These are phyloP conservation scores for Pestalotiopsis sp. DNA, from an alignment of 2,329 filamentous ascomycete genomes.

Conservation along the genomic window DNA sequence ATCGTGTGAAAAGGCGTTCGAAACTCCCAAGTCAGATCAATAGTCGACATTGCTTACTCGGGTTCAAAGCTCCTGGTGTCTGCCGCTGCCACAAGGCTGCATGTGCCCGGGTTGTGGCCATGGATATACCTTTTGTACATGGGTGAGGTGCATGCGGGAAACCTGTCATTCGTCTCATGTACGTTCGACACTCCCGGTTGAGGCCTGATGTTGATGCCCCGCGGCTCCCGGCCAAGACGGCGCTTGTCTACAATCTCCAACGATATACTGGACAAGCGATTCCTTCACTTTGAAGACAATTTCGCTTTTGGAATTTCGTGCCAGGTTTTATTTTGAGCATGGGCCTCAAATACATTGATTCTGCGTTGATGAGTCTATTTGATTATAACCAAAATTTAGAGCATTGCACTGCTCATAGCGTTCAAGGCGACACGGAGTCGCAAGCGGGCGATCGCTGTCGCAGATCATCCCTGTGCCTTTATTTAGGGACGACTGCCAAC, in stretches of 20 bases:
- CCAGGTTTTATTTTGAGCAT: no score
- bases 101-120: no score
- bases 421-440: background rate
- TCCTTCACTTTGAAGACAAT: background rate
- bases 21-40: no score
- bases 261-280: background rate
- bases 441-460: slow-evolving; percentile 8
- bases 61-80: no score
- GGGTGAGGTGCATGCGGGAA: background rate
- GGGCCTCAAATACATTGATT: no score
- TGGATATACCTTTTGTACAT: background rate
- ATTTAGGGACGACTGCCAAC: slow-evolving; percentile 5
- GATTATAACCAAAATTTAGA: background rate
- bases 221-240: background rate
- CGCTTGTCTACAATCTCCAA: background rate
- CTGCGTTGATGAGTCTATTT: no score
- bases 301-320: background rate
- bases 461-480: slow-evolving; percentile 8
- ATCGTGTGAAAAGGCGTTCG: no score
- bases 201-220: background rate
- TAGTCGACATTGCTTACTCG: no score
- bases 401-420: background rate
- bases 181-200: slow-evolving; percentile 1
- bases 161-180: slow-evolving; percentile 5
- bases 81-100: background rate